phyloP scores from a whole-genome alignment of 257 asterid genomes.

The Capsicum chinense region DNA sequence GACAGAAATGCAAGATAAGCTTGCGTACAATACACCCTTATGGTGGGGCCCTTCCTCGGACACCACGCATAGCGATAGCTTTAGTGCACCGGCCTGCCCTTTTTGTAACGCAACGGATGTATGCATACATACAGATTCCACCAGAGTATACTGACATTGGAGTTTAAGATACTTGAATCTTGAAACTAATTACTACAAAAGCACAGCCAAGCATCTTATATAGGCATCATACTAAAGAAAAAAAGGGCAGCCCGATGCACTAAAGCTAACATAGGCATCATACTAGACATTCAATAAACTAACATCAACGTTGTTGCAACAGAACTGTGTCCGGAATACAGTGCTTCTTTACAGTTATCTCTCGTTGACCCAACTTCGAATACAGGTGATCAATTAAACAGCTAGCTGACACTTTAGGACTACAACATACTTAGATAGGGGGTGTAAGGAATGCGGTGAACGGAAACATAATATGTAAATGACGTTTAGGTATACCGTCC shows the following conservation, averaged over 20 bases:
- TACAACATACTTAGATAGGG: background rate
- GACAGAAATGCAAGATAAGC: no score
- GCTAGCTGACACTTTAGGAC: background rate
- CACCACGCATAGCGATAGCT: no score
- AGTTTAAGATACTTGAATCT: background rate
- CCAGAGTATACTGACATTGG: background rate
- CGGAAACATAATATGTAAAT: background rate
- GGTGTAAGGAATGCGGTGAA: background rate
- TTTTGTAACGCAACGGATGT: background rate
- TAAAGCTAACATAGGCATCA: background rate
- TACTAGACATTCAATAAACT: conserved; percentile 21
- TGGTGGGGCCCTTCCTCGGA: no score
- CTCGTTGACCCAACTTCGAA: background rate
- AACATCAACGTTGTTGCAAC: conserved; percentile 31
- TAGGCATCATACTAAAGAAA: background rate
- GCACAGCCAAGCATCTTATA: background rate
- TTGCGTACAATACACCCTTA: no score
- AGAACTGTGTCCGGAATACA: conserved; percentile 28
- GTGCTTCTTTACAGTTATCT: conserved; percentile 38
- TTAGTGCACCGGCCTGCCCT: no score
- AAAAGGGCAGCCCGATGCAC: no score
- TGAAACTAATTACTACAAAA: background rate
- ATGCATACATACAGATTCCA: background rate
- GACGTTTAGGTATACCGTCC: background rate
- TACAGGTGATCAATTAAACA: conserved; percentile 13